These are phyloP conservation scores for Bruguiera sexangula DNA, from an alignment of 345 rosid species.

Conservation along the genomic window DNA sequence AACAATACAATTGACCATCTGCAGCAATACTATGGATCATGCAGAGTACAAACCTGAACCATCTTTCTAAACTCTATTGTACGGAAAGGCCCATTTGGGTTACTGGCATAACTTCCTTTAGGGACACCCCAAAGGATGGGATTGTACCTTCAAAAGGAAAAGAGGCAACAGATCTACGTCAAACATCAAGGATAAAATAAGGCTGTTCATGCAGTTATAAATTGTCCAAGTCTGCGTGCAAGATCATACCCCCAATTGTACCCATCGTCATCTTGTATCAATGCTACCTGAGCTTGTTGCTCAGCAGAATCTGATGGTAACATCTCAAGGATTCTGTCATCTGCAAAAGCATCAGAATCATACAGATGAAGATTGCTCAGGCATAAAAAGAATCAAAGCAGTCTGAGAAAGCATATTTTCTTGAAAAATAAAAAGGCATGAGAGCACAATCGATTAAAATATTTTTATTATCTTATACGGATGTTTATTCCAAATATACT, in stretches of 20 bases:
- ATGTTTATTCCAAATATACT: no score
- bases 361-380: conserved; percentile 9
- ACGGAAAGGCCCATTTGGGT: conserved; percentile 70
- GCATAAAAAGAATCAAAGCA: background rate
- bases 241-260: conserved; percentile 93
- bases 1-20: background rate
- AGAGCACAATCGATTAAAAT: no score
- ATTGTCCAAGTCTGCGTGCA: conserved; percentile 2
- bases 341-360: conserved; percentile 42
- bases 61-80: conserved; percentile 79
- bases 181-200: conserved; percentile 1
- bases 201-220: background rate
- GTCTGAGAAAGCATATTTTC: background rate
- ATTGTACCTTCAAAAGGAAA: conserved; percentile 65
- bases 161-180: conserved; percentile 4
- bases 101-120: conserved; percentile 93
- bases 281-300: conserved; percentile 72
- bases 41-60: conserved; percentile 64
- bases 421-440: background rate
- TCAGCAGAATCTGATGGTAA: conserved; percentile 75
- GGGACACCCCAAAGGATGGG: conserved; percentile 97
- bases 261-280: conserved; percentile 72
- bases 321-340: conserved; percentile 54
- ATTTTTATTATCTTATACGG: no score
- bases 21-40: background rate